Base-by-base conservation (phyloP, 169 alveolate species). In the Theileria parva region DNA sequence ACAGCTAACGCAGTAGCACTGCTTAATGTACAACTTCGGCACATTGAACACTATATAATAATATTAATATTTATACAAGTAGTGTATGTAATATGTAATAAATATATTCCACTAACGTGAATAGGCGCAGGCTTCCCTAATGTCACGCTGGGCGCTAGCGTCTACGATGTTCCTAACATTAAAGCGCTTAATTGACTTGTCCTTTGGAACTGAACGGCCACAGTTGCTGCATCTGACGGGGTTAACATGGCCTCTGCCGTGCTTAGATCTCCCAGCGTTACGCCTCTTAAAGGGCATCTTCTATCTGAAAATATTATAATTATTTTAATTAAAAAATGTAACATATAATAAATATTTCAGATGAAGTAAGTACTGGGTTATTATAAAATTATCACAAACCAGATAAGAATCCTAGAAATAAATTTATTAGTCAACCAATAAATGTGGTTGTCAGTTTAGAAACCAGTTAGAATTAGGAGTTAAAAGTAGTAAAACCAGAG, bases 171-270 rank as follows among this genome's bases (percentile, higher is more conserved):
- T 97, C 85, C 99, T 95, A 48, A 97, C 98, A 84, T 94, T 96
- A 94, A 96, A 98, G 74, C 99, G 95, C 95, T 97, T 97, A 90
- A 98, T 95, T 76, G 99, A 99, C 95, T 98, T 98, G 94, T 98
- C 99, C 94, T 97, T 96, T 19, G 98, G 98, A 55, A 96, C 98
- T 80, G 98, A 93, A 78, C 99, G 93, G 79, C 98, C 98, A 93
- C 99, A 98, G 96, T 98, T 98, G 85, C 97, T 94, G 96, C 99
- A 98, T 68, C 98, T 91, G 75, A 98, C 92, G 68, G 98, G 96
- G 85, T 96, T 95, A 53, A 96, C 96, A 94, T 97, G 99, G 77
- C 99, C 99, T 77, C 99, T 95, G 79, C 98, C 98, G 93, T 98
- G 98, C 95, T 97, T 97, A 86, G 98, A 94, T 87, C 99, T 97